Base-by-base conservation (phyloP, 768 basidiomycete species). In the Lactarius akahatsu region DNA sequence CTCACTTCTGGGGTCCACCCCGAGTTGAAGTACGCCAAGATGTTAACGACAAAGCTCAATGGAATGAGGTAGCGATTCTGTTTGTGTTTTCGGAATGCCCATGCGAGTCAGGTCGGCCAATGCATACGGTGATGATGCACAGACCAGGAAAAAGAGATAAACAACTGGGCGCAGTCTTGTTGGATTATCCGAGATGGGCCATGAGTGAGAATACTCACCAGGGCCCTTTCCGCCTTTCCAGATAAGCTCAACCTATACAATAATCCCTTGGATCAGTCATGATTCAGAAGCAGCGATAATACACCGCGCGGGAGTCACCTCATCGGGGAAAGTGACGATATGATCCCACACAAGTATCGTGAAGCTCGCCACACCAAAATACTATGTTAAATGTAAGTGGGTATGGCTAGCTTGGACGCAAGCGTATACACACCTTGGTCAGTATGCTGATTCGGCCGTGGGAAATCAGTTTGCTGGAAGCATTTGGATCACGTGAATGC, bases 1-100 rank as follows among this genome's bases (percentile, higher is more conserved):
- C 67, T 69, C 58, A 70, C 75, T 20, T 56, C 4, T 1, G 16
- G 30, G 1, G 68, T 71, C 72, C 72, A 75, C 3, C 60, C 20
- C 0, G 57, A 57, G 23, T 71, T 69, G 41, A 73, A 68, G 59
- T 75, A 75, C 4, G 75, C 76, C 34, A 0, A 87, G 71, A 65
- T n/a, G n/a, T 87, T 86, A 55, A 87, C 72, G 20, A 87, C 81
- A 71, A 89, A 88, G 0, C 83, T 85, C 2, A 88, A 74, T 0
- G 86, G 86, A 0, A 84, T 86, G 23, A 88, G 74, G 70, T 89
- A 89, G 30, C 87, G 83, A 70, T 88, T 88, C 86, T 88, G 60
- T 40, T 18, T n/a, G 18, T 57, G 34, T 34, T 30, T n/a, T 30
- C 20, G 55, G 30, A 34, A 34, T 34, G 13, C 15, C 18, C 28